Evolutionary conservation across 2,329 filamentous ascomycete species (phyloP).

Genomic region (Gyromitra esculenta): DNA sequence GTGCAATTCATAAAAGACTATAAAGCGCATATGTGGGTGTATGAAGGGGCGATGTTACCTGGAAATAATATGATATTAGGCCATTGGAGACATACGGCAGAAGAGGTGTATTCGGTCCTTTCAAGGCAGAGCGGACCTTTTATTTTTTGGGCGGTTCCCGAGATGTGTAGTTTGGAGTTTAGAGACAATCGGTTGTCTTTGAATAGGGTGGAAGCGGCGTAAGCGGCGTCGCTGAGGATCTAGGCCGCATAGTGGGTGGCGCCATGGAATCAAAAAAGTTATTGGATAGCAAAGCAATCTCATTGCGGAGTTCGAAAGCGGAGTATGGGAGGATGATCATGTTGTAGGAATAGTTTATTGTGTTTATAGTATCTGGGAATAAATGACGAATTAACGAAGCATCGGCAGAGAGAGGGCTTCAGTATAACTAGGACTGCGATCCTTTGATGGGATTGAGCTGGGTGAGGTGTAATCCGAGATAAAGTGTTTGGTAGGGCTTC

Average conservation of each 20-base stretch:
- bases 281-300: not conserved
- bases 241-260: not conserved
- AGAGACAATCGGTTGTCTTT: conserved; percentile 38
- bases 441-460: not conserved
- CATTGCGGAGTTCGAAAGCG: not conserved
- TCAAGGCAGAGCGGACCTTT: conserved; percentile 28
- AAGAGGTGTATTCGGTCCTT: not conserved
- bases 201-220: not conserved
- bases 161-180: conserved; percentile 20
- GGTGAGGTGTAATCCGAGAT: not conserved
- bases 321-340: not conserved
- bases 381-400: not conserved
- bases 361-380: not conserved
- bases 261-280: not conserved
- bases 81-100: conserved; percentile 19
- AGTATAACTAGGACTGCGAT: not conserved
- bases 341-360: not conserved
- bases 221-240: not conserved
- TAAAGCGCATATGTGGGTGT: conserved; percentile 25
- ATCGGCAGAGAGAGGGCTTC: not conserved
- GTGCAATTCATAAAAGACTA: conserved; percentile 36
- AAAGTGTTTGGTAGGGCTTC: not conserved
- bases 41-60: conserved; percentile 43
- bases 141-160: conserved; percentile 41
- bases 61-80: conserved; percentile 50